Conservation (phyloP, 2,329 filamentous ascomycete species). For the Pseudogymnoascus sp. region DNA sequence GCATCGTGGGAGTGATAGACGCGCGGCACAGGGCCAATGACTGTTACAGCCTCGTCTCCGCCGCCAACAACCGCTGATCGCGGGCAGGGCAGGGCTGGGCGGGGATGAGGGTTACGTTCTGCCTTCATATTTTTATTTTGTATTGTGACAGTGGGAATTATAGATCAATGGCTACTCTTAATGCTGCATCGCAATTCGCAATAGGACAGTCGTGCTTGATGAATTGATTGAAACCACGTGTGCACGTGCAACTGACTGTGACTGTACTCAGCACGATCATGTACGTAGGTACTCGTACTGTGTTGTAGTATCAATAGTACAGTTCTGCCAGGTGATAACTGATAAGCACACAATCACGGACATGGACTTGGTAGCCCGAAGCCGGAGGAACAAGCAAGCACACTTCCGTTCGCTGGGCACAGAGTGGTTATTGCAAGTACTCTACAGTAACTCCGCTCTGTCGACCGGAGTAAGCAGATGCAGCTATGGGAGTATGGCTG, state of each 20-base stretch:
- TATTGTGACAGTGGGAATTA: neutral
- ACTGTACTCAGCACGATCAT: neutral
- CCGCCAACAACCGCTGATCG: neutral
- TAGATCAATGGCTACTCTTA: neutral
- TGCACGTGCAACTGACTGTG: neutral
- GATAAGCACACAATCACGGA: neutral
- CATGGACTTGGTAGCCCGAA: neutral
- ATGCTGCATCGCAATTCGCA: neutral
- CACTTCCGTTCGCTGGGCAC: neutral
- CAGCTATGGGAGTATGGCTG: neutral
- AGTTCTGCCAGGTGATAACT: too few relatives aligned
- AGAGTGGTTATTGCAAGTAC: neutral
- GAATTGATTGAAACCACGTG: neutral
- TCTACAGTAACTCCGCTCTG: neutral
- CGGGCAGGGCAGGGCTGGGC: neutral
- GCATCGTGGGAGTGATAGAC: constrained; percentile 1
- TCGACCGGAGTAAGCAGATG: neutral
- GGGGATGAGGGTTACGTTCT: too few relatives aligned
- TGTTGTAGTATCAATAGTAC: too few relatives aligned
- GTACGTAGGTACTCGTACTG: neutral
- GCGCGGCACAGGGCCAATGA: constrained; percentile 5
- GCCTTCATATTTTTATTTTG: neutral
- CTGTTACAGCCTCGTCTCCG: neutral
- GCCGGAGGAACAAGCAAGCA: neutral
- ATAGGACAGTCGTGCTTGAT: neutral